Evolutionary conservation across 257 asterid species (phyloP).

Genomic region (Solanum appendiculatum): DNA sequence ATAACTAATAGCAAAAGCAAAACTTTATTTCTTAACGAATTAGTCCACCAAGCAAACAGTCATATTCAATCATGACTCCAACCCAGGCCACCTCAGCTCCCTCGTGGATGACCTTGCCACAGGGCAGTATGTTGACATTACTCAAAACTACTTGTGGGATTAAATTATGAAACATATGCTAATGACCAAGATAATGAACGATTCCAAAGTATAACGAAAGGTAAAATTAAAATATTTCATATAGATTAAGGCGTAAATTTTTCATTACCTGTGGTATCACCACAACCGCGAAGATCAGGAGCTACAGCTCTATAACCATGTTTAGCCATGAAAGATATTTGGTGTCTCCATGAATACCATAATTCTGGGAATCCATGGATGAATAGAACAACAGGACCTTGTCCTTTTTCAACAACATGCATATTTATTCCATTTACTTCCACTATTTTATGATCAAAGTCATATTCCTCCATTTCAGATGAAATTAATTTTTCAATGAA

Average conservation of each 20-base stretch:
- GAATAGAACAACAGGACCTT: conserved; percentile 68
- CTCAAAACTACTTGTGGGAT: no score
- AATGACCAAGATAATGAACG: not conserved
- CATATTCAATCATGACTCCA: not conserved
- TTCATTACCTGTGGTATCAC: conserved; percentile 54
- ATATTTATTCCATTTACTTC: conserved; percentile 45
- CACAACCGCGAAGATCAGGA: conserved; percentile 72
- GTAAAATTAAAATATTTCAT: not conserved
- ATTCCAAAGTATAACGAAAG: not conserved
- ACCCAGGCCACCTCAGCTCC: not conserved
- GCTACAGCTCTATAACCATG: conserved; percentile 66
- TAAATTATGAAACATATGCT: not conserved
- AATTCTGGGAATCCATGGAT: conserved; percentile 84
- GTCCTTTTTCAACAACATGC: conserved; percentile 63
- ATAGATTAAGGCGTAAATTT: not conserved
- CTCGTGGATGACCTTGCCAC: not conserved
- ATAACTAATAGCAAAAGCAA: not conserved
- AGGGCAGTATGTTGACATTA: not conserved
- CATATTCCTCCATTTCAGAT: conserved; percentile 27
- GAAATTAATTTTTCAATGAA: not conserved
- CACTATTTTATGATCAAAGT: conserved; percentile 36
- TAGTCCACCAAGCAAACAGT: not conserved
- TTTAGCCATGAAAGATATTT: conserved; percentile 50
- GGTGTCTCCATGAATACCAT: conserved; percentile 96
- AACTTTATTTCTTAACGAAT: no score